Evolutionary conservation across 208 protist species (phyloP), one percentile per base, ranked within the genome.

Genomic region (Polymyxa betae): DNA sequence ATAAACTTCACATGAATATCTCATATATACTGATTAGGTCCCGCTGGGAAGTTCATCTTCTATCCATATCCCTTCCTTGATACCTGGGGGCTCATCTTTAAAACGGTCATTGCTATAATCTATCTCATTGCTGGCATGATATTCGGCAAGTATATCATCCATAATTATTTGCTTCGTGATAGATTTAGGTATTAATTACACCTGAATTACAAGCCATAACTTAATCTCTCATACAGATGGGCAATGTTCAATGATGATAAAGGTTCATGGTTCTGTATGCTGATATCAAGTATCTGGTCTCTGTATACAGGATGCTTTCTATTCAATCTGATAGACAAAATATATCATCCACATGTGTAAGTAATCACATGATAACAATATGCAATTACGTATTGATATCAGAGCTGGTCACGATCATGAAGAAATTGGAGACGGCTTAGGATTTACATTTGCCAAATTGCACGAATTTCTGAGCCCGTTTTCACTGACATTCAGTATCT

Each of bases 401-500:
- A 29, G 49, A 5, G 49, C 24, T 60, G 35, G 72, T 43, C 5
- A 35, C 72, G 72, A 82, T 43, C 40, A 82, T 20, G 72, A 40
- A 20, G 72, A 43, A 43, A 45, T 82, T 82, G 40, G 40, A 5
- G 72, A 82, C n/a, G 72, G 72, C 5, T 20, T 82, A 5, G 72
- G 72, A 5, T 82, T 5, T 5, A 40, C 72, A 5, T 82, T 82
- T n/a, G 72, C 35, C 5, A n/a, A 82, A n/a, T 35, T 82, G 12
- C 72, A 82, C n/a, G 72, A 82, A 82, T 82, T 82, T 43, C 72
- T 82, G 5, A 82, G 72, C 72, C 16, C n/a, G n/a, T 82, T 82
- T 40, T 82, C 72, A 35, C 72, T 82, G 72, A 45, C 72, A n/a
- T 82, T 82, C 72, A 82, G 35, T n/a, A n/a, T 82, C 16, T 82